These are phyloP conservation scores for Suillus brevipes DNA, from an alignment of 768 basidiomycete species.

Conservation along the genomic window DNA sequence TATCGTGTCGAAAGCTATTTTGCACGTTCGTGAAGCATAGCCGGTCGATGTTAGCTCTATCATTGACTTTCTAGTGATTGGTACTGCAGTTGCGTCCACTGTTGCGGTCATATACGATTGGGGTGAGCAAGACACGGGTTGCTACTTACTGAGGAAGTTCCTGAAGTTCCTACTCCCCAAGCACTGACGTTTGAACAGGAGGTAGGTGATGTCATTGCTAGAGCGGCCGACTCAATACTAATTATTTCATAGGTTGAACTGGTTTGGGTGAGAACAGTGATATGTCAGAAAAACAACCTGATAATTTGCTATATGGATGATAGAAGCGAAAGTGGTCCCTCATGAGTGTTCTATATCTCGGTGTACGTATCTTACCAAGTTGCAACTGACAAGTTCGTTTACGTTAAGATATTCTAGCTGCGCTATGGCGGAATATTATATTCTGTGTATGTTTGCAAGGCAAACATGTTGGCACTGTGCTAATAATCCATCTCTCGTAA, in stretches of 20 bases:
- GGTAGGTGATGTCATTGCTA: not conserved
- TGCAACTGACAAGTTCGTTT: not conserved
- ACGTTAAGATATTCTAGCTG: not conserved
- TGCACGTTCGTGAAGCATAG: not conserved
- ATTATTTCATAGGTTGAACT: not conserved
- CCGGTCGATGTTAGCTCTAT: not conserved
- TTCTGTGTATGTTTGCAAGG: not conserved
- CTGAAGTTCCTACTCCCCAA: not conserved
- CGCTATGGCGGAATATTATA: not conserved
- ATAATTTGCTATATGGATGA: not conserved
- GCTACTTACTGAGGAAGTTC: no score
- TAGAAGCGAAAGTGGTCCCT: not conserved
- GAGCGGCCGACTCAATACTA: not conserved
- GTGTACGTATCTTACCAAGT: not conserved
- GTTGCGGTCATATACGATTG: not conserved
- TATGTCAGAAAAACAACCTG: not conserved
- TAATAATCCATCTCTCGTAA: not conserved
- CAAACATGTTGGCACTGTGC: not conserved
- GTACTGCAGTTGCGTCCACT: not conserved
- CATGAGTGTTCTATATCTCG: not conserved
- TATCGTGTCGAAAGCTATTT: not conserved
- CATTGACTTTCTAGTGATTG: not conserved
- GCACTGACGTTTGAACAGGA: not conserved
- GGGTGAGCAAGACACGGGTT: not conserved
- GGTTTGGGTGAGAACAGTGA: not conserved